phyloP scores from a whole-genome alignment of 192 early-diverging fungal species.

The Entomortierella chlamydospora region DNA sequence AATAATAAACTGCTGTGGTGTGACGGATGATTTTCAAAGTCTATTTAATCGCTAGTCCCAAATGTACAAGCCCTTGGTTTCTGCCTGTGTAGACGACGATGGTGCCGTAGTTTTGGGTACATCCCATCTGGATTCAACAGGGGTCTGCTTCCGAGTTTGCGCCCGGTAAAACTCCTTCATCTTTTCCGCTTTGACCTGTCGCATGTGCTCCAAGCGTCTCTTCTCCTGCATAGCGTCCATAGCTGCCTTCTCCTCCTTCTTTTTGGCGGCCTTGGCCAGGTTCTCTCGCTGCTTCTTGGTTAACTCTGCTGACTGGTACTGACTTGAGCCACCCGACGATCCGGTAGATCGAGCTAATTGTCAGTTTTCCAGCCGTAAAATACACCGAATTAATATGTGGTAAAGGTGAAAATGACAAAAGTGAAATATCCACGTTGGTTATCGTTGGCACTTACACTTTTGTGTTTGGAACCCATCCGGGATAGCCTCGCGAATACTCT shows the following conservation, averaged over 20 bases:
- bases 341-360: conserved; percentile 26
- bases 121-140: conserved; percentile 53
- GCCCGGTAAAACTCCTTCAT: conserved; percentile 60
- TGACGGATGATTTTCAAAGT: too few relatives aligned
- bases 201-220: conserved; percentile 67
- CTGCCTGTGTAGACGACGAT: conserved; percentile 34
- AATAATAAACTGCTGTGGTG: too few relatives aligned
- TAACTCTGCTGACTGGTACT: conserved; percentile 50
- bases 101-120: conserved; percentile 25
- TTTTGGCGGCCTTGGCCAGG: conserved; percentile 61
- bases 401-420: neutral
- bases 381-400: neutral
- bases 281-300: conserved; percentile 77
- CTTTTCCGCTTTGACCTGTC: conserved; percentile 56
- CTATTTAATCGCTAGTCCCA: conserved; percentile 65
- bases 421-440: neutral
- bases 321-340: conserved; percentile 12
- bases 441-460: conserved; percentile 30
- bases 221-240: conserved; percentile 64
- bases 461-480: conserved; percentile 47
- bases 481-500: conserved; percentile 34
- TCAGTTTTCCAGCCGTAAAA: too few relatives aligned
- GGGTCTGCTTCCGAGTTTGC: conserved; percentile 47
- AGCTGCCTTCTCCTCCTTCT: conserved; percentile 65
- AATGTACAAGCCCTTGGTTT: conserved; percentile 55